A percentile compares a stretch with the other conserved stretches of the same genome.
These are phyloP conservation scores for Sugiyamaella americana DNA, from an alignment of 805 yeast genomes.

Conservation along the genomic window DNA sequence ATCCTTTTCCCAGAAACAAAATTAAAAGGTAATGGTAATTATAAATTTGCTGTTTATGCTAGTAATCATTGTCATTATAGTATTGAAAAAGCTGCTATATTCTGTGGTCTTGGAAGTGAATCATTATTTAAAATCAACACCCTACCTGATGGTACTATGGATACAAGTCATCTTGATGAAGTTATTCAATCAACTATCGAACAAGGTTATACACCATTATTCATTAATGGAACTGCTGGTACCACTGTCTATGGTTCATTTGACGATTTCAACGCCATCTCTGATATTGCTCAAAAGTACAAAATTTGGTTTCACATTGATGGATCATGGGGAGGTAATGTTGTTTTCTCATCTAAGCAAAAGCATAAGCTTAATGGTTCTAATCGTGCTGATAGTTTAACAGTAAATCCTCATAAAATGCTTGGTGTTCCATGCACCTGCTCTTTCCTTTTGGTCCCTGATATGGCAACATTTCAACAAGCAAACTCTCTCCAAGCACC, in stretches of 20 bases:
- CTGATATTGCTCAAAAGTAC: conserved; percentile 47
- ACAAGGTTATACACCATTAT: conserved; percentile 66
- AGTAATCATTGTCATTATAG: conserved; percentile 73
- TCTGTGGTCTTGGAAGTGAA: conserved; percentile 62
- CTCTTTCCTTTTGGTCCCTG: conserved; percentile 68
- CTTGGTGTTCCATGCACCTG: conserved; percentile 70
- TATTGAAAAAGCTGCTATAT: conserved; percentile 73
- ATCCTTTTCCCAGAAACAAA: conserved; percentile 64
- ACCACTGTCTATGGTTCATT: conserved; percentile 83
- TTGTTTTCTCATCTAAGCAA: conserved; percentile 53
- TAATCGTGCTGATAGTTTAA: conserved; percentile 65
- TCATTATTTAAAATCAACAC: conserved; percentile 61
- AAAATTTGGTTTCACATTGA: conserved; percentile 77
- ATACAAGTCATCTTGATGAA: conserved; percentile 40
- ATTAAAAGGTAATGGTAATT: conserved; percentile 45
- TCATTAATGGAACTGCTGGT: conserved; percentile 80
- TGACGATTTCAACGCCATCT: conserved; percentile 57
- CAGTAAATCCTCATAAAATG: conserved; percentile 83
- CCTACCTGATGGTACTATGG: conserved; percentile 51
- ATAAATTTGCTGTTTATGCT: conserved; percentile 63
- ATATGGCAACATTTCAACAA: conserved; percentile 55
- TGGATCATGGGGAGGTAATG: conserved; percentile 91
- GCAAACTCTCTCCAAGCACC: conserved; percentile 78
- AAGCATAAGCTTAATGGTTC: conserved; percentile 48
- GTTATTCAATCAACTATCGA: conserved; percentile 39